phyloP scores from a whole-genome alignment of 2,329 filamentous ascomycete species.

The Penicillium sp. region DNA sequence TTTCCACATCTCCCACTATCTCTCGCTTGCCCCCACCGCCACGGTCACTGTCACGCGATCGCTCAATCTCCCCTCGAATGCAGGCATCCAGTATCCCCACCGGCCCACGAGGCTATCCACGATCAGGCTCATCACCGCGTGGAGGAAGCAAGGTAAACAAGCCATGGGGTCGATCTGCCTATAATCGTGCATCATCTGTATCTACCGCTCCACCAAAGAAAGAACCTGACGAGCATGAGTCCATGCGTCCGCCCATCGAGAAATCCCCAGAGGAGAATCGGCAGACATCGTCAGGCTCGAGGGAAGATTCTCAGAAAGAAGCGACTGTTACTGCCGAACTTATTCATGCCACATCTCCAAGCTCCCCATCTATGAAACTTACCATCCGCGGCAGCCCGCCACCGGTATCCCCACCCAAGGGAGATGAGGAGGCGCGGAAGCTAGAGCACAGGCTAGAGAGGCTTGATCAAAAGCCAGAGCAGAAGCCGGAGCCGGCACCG shows the following conservation, averaged over 20 bases:
- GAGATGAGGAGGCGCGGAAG: not conserved
- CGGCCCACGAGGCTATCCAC: conserved; percentile 43
- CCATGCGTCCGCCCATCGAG: conserved; percentile 15
- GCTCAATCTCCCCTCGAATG: conserved; percentile 40
- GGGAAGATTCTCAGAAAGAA: conserved; percentile 1
- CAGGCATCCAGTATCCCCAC: conserved; percentile 41
- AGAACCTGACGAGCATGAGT: conserved; percentile 29
- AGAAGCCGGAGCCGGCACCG: not conserved
- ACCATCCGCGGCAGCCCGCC: conserved; percentile 15
- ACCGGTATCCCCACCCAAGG: not conserved
- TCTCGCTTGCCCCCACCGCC: conserved; percentile 25
- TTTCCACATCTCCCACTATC: conserved; percentile 28
- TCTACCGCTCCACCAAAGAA: conserved; percentile 28
- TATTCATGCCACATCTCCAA: not conserved
- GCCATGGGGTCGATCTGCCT: conserved; percentile 42
- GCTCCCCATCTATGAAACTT: conserved; percentile 13
- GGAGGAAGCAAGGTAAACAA: conserved; percentile 38
- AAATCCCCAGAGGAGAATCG: conserved; percentile 17
- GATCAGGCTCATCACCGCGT: conserved; percentile 29
- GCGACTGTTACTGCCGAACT: not conserved
- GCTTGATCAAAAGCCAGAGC: not conserved
- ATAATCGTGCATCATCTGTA: conserved; percentile 26
- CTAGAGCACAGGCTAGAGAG: not conserved
- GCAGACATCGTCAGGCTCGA: not conserved
- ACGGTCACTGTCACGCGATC: conserved; percentile 31